Base-by-base conservation (phyloP, 2,329 filamentous ascomycete species). In the Trichoderma afroharzianum region DNA sequence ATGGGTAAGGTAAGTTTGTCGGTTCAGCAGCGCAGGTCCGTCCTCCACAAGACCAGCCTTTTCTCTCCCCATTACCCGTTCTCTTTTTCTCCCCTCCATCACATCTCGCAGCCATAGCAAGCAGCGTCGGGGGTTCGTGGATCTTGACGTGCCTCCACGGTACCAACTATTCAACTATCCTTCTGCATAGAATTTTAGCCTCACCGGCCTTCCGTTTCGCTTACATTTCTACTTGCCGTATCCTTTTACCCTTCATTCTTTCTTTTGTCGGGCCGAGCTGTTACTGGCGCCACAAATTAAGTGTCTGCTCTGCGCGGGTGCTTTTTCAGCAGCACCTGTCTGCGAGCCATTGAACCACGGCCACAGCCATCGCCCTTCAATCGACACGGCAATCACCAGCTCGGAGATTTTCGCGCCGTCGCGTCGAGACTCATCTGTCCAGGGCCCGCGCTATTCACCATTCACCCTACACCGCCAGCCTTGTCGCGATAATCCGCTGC, bases 1-100 rank as follows among this genome's bases (percentile, higher is more conserved):
- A 78, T 83, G 82, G 82, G 82, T 83, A 76, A 83, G 82, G 82
- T 78, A 77, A 83, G 81, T 83, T 68, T 83, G 50, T 79, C 74
- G 75, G 75, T 77, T 78, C 78, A 80, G 79, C 76, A 77, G 75
- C 78, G 80, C 78, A 82, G 78, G 79, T 81, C 78, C 77, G 81
- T 81, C 78, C 78, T 81, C 79, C 80, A 81, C 79, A 79, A 78
- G 74, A 79, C 76, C 76, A 74, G 78, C 78, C 79, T 81, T 80
- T 80, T 77, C 77, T 79, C 80, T 80, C 77, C 78, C 80, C 80
- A 78, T 80, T 80, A 79, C 77, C 80, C 78, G 76, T 78, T 76
- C 76, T 72, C 74, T 68, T 75, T 79, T 72, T 74, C 77, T 77
- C 76, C 76, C 80, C 79, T 77, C 77, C 78, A 79, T 78, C 78